Evolutionary conservation across 495 filamentous ascomycete genomes (phyloP).

Genomic region (Umbilicaria muhlenbergii): DNA sequence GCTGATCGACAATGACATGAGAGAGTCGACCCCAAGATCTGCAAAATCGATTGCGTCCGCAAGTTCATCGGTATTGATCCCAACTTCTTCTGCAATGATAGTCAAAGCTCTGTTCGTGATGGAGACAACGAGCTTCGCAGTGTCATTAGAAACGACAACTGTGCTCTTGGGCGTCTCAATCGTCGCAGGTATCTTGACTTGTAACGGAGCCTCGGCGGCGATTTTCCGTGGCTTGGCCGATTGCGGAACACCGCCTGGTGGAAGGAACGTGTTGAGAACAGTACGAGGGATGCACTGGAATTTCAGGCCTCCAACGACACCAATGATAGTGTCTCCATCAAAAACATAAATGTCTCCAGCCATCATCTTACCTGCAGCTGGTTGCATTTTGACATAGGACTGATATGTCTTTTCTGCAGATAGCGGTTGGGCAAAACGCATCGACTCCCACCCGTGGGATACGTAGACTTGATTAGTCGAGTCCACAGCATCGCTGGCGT

Average conservation of each 20-base stretch:
- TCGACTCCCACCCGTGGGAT: slow-evolving; percentile 65
- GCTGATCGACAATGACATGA: slow-evolving; percentile 33
- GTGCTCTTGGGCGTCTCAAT: background rate
- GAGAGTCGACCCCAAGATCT: slow-evolving; percentile 37
- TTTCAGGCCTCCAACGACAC: slow-evolving; percentile 28
- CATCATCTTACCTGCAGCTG: slow-evolving; percentile 30
- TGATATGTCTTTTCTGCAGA: slow-evolving; percentile 47
- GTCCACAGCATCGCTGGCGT: slow-evolving; percentile 57
- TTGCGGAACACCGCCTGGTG: slow-evolving; percentile 34
- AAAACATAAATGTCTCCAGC: slow-evolving; percentile 51
- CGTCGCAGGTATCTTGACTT: slow-evolving; percentile 9
- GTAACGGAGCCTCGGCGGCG: slow-evolving; percentile 21
- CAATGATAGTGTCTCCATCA: slow-evolving; percentile 45
- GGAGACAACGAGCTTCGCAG: slow-evolving; percentile 15
- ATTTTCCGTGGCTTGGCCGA: slow-evolving; percentile 22
- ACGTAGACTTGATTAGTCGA: slow-evolving; percentile 57
- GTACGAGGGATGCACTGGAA: slow-evolving; percentile 53
- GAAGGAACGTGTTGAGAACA: slow-evolving; percentile 49
- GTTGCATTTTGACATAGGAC: slow-evolving; percentile 52
- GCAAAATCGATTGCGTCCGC: slow-evolving; percentile 32
- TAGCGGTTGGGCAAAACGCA: slow-evolving; percentile 53
- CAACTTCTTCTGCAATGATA: slow-evolving; percentile 52
- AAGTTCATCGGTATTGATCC: slow-evolving; percentile 45
- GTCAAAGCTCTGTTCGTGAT: slow-evolving; percentile 31
- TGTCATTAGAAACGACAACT: slow-evolving; percentile 15